These are phyloP conservation scores for Dictyostelium citrinum DNA, from an alignment of 78 protist genomes.

Conservation along the genomic window DNA sequence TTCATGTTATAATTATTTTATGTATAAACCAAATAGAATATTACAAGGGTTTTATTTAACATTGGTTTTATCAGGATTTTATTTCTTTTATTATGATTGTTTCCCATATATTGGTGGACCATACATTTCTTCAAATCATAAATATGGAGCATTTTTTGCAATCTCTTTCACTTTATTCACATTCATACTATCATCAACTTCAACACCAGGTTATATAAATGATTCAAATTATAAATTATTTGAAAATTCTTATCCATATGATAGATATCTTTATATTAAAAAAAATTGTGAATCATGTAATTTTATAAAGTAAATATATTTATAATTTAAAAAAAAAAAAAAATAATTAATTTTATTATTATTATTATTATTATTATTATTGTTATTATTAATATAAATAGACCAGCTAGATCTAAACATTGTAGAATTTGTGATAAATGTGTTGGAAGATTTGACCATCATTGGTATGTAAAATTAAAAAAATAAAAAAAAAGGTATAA, in stretches of 20 bases:
- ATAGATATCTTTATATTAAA: constrained; percentile 36
- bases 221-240: background rate
- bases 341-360: background rate
- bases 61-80: constrained; percentile 41
- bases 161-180: constrained; percentile 25
- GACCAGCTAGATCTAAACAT: constrained; percentile 85
- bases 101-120: constrained; percentile 17
- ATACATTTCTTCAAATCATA: constrained; percentile 10
- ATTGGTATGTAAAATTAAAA: constrained; percentile 48
- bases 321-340: too few relatives aligned
- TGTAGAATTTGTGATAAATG: constrained; percentile 81
- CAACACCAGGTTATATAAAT: constrained; percentile 32
- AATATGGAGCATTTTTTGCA: constrained; percentile 4
- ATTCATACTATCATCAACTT: constrained; percentile 14
- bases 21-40: constrained; percentile 64
- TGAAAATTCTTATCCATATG: background rate
- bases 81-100: constrained; percentile 42
- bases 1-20: constrained; percentile 6
- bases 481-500: background rate
- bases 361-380: background rate
- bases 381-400: background rate
- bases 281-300: constrained; percentile 60
- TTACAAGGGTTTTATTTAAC: constrained; percentile 37
- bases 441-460: constrained; percentile 82
- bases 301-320: constrained; percentile 17